A percentile compares a stretch with the other conserved stretches of the same genome.
Evolutionary conservation across 2,329 filamentous ascomycete species (phyloP).

Genomic region (Monosporascus sp.): DNA sequence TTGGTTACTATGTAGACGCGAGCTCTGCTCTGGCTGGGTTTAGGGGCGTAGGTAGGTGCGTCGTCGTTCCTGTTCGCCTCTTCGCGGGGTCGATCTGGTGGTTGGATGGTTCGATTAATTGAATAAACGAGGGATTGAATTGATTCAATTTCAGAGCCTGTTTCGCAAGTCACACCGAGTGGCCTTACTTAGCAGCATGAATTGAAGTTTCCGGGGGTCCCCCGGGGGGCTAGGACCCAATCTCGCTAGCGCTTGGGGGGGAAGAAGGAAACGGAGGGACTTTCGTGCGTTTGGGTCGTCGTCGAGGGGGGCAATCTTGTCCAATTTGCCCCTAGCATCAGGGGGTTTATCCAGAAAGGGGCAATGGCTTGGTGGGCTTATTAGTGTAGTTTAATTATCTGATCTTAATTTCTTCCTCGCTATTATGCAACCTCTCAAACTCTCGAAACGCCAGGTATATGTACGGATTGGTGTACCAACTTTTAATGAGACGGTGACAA

Average conservation of each 20-base stretch:
- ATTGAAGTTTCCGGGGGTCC: constrained; percentile 17
- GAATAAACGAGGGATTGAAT: constrained; percentile 9
- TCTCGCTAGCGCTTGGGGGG: constrained; percentile 35
- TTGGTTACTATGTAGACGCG: too few species aligned
- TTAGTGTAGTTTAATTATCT: constrained; percentile 7
- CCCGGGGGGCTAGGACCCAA: constrained; percentile 27
- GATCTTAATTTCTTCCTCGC: background rate
- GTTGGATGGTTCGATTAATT: constrained; percentile 19
- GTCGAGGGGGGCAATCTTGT: constrained; percentile 13
- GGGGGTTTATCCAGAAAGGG: constrained; percentile 11
- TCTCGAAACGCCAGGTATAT: background rate
- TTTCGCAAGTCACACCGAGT: background rate
- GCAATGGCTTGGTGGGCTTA: constrained; percentile 9
- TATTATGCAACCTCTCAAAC: background rate
- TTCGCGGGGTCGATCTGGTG: constrained; percentile 8
- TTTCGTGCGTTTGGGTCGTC: constrained; percentile 6
- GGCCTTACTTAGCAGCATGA: constrained; percentile 18
- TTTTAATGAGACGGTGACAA: background rate
- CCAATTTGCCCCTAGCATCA: constrained; percentile 14
- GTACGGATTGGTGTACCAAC: background rate
- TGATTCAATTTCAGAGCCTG: constrained; percentile 15
- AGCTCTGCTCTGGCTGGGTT: too few species aligned
- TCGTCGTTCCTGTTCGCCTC: background rate
- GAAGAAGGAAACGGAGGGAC: background rate
- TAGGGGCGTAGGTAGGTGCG: background rate